These are phyloP conservation scores for Iodosphaeria phyllophila DNA, from an alignment of 2,329 filamentous ascomycete species.

Conservation along the genomic window DNA sequence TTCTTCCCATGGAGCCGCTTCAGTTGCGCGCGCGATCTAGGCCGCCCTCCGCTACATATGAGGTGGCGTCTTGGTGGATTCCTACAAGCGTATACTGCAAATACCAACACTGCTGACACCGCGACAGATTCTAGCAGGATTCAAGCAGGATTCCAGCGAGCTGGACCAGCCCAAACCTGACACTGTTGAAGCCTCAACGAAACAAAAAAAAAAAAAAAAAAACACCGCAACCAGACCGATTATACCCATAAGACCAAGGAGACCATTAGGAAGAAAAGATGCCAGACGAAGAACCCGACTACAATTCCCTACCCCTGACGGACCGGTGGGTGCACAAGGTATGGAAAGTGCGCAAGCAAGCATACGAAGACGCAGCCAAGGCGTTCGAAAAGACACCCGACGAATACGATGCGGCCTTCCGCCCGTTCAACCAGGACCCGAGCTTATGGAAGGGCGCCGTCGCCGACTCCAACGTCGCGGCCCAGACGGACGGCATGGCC, in stretches of 20 bases:
- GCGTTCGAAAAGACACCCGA: conserved; percentile 70
- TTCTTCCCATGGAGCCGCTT: no score
- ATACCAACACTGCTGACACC: no score
- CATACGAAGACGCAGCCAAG: conserved; percentile 82
- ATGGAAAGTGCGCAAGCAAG: conserved; percentile 94
- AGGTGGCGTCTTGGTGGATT: no score
- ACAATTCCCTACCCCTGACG: conserved; percentile 55
- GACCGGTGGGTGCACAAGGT: conserved; percentile 81
- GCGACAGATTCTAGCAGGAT: no score
- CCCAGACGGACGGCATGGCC: conserved; percentile 79
- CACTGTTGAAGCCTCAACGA: no score
- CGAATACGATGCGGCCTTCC: conserved; percentile 71
- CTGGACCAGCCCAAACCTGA: no score
- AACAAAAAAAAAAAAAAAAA: not conserved
- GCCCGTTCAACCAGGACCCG: conserved; percentile 72
- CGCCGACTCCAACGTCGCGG: conserved; percentile 87
- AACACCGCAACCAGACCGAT: not conserved
- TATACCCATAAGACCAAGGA: not conserved
- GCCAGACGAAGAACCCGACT: conserved; percentile 74
- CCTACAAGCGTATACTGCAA: no score
- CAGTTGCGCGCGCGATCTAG: no score
- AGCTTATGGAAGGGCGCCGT: conserved; percentile 84
- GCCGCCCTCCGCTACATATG: no score
- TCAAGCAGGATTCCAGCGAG: no score
- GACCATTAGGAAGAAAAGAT: conserved; percentile 26